Percentiles rank a stretch among this genome's conserved stretches.
Conservation (phyloP, 1,284 basidiomycete genomes). For the Cronartium quercuum region DNA sequence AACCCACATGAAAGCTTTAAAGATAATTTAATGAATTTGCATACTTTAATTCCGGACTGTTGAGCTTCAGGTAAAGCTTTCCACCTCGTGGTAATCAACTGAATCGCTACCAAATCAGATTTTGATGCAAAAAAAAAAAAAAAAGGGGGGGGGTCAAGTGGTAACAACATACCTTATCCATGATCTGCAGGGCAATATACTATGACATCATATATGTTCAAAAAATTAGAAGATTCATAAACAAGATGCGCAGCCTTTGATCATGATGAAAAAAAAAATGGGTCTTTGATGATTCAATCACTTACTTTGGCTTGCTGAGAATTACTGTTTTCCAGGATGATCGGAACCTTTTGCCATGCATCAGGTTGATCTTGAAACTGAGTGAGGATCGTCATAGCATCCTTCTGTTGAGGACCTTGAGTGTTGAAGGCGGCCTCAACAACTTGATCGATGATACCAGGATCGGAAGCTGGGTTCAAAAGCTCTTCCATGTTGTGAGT, state of each 20-base stretch:
- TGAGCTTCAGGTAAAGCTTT: constrained; percentile 92
- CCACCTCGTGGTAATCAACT: constrained; percentile 89
- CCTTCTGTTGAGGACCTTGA: constrained; percentile 58
- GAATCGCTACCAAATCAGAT: background rate
- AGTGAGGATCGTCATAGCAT: constrained; percentile 58
- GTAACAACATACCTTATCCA: constrained; percentile 58
- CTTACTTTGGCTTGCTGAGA: constrained; percentile 84
- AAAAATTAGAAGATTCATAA: background rate
- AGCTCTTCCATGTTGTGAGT: constrained; percentile 34
- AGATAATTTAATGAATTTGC: background rate
- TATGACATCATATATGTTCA: background rate
- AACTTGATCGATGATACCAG: constrained; percentile 74
- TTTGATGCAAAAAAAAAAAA: background rate
- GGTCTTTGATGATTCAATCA: background rate
- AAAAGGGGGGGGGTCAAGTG: background rate
- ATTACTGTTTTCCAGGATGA: constrained; percentile 76
- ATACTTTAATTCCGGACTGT: constrained; percentile 55
- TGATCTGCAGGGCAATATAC: constrained; percentile 77
- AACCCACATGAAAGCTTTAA: background rate
- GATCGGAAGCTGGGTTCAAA: constrained; percentile 54
- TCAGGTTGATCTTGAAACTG: constrained; percentile 98
- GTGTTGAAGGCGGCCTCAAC: constrained; percentile 70
- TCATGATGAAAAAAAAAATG: background rate
- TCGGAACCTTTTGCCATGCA: constrained; percentile 94
- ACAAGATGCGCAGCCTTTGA: background rate